Evolutionary conservation across 106 monocot species (phyloP).

Genomic region (Dactylorhiza incarnata): DNA sequence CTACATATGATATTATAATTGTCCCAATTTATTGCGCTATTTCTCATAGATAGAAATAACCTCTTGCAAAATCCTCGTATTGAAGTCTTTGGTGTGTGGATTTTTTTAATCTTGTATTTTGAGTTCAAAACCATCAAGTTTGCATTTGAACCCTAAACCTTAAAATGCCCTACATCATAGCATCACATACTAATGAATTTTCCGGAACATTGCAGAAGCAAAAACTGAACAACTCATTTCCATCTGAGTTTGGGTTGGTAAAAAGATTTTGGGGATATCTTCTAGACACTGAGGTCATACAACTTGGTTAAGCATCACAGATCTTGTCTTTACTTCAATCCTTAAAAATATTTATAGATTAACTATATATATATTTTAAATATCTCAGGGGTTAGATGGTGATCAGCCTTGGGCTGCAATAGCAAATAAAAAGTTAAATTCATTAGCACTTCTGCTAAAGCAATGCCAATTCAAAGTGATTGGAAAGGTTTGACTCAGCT

Average conservation of each 20-base stretch:
- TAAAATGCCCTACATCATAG: background rate
- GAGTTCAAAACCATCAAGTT: too few relatives aligned
- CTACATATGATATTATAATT: too few relatives aligned
- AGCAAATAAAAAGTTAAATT: constrained; percentile 51
- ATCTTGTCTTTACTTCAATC: too few relatives aligned
- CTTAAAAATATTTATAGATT: background rate
- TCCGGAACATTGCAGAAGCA: constrained; percentile 52
- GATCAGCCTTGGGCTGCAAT: constrained; percentile 78
- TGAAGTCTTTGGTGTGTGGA: too few relatives aligned
- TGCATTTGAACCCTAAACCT: too few relatives aligned
- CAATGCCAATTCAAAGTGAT: constrained; percentile 64
- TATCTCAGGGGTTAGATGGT: constrained; percentile 56
- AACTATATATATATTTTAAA: constrained; percentile 1
- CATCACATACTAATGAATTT: constrained; percentile 13
- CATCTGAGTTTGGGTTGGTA: constrained; percentile 47
- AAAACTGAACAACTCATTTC: constrained; percentile 61
- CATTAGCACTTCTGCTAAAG: constrained; percentile 62
- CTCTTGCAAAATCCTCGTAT: too few relatives aligned
- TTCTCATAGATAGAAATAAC: too few relatives aligned
- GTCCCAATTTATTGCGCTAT: too few relatives aligned
- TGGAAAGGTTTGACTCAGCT: constrained; percentile 52
- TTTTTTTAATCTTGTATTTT: too few relatives aligned
- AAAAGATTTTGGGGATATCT: constrained; percentile 94
- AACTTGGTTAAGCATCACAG: background rate
- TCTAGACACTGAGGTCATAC: constrained; percentile 60